Evolutionary conservation across 495 filamentous ascomycete genomes (phyloP).

Genomic region (Amphirosellinia nigrospora): DNA sequence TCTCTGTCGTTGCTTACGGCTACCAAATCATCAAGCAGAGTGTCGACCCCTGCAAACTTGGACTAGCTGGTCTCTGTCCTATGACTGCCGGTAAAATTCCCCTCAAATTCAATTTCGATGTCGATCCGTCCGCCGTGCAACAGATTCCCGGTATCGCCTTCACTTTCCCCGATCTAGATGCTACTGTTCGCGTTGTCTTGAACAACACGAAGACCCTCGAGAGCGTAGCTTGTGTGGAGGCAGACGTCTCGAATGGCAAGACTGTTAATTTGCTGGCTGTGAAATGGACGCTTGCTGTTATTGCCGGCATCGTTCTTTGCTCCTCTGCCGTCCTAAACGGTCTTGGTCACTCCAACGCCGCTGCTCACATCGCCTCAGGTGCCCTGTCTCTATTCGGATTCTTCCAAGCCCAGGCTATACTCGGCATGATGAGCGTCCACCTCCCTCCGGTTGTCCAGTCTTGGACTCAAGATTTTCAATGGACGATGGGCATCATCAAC

Average conservation of each 20-base stretch:
- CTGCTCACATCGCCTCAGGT: slow-evolving; percentile 93
- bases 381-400: slow-evolving; percentile 91
- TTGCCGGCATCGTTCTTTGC: slow-evolving; percentile 81
- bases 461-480: slow-evolving; percentile 98
- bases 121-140: slow-evolving; percentile 61
- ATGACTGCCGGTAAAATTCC: slow-evolving; percentile 88
- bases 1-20: slow-evolving; percentile 83
- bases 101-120: slow-evolving; percentile 69
- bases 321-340: slow-evolving; percentile 83
- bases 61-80: slow-evolving; percentile 82
- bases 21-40: slow-evolving; percentile 66
- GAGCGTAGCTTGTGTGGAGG: slow-evolving; percentile 86
- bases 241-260: slow-evolving; percentile 87
- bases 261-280: slow-evolving; percentile 90
- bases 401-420: slow-evolving; percentile 96
- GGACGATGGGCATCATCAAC: slow-evolving; percentile 96
- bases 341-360: slow-evolving; percentile 91
- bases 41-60: slow-evolving; percentile 76
- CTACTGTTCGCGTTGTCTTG: slow-evolving; percentile 80
- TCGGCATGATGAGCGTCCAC: slow-evolving; percentile 83
- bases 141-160: slow-evolving; percentile 86
- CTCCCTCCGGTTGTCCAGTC: slow-evolving; percentile 89
- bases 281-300: slow-evolving; percentile 86
- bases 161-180: slow-evolving; percentile 90
- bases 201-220: slow-evolving; percentile 64